Base-by-base conservation (phyloP, 2,329 filamentous ascomycete genomes). In the Fusarium mangiferae region DNA sequence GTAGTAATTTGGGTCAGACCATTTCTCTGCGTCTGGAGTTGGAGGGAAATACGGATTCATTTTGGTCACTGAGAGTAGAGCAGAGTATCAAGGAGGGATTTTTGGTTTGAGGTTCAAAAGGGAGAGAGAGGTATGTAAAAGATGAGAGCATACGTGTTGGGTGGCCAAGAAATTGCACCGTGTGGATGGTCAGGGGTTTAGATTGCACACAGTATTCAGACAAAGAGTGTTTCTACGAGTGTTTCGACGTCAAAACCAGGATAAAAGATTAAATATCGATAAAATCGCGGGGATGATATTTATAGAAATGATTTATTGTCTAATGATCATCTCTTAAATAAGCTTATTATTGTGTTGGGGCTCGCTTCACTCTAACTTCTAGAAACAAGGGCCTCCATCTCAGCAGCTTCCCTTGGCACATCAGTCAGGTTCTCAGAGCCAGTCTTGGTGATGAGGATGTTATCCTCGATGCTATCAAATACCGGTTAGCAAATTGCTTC, bases 381-480 rank as follows among this genome's bases (percentile, higher is more conserved):
- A 38, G 76, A 66, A 20, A 80, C 73, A n/a, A 82, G 61, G 20
- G 82, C 80, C 76, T 93, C 88, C 80, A 93, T 83, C 76, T 90
- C 88, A 22, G 85, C 87, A 7, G 91, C 86, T 63, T 92, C 91
- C 81, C 94, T 95, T 10, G 90, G 87, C 8, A 91, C 91, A 18
- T 89, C 90, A 2, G 93, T 95, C 74, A 95, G 80, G 80, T 95
- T 95, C 78, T 93, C 89, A 70, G 88, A 90, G 11, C 93, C 92
- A 28, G 85, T 85, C 56, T 89, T 86, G 0, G 92, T 95, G 69
- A 95, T 90, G 33, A 94, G 83, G 36, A 95, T 87, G 78, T 95
- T 93, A 78, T 93, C 91, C 84, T 92, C 90, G 70, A 91, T 90
- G 62, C 87, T 85, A 14, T 38, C 39, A 26, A 55, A 49, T 8